phyloP scores from a whole-genome alignment of 176 grass and related monocot species.

The Oryza punctata region DNA sequence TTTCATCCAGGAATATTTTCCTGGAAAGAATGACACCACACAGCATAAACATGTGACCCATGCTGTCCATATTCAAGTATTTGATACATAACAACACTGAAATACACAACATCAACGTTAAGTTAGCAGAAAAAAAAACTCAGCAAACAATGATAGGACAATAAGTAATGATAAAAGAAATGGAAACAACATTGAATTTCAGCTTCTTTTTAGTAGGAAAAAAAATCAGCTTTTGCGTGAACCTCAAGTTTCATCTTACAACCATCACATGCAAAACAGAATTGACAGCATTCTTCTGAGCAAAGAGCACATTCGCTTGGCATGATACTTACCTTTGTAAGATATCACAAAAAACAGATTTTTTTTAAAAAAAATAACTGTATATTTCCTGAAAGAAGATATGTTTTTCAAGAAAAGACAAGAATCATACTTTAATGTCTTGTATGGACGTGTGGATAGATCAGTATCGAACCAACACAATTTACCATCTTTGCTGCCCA shows the following conservation, averaged over 20 bases:
- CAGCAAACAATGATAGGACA: not conserved
- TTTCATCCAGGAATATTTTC: not conserved
- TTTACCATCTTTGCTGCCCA: slow-evolving; percentile 96
- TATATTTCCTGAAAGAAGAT: not conserved
- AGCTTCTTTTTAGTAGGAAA: not conserved
- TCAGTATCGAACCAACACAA: slow-evolving; percentile 99
- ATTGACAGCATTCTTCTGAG: not conserved
- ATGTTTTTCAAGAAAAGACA: slow-evolving; percentile 11
- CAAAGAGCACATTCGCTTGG: not conserved
- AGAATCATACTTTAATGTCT: slow-evolving; percentile 70
- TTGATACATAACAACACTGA: not conserved
- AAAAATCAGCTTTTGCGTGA: not conserved
- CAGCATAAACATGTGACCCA: slow-evolving; percentile 23
- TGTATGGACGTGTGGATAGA: slow-evolving; percentile 77
- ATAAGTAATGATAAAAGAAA: not conserved
- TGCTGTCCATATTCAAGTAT: not conserved
- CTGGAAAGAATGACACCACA: not conserved
- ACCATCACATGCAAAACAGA: not conserved
- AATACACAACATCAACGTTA: not conserved
- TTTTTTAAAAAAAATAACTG: not conserved
- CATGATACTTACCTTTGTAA: not conserved
- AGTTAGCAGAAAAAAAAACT: not conserved
- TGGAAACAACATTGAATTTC: not conserved
- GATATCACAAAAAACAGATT: not conserved
- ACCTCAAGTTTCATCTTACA: not conserved